phyloP scores from a whole-genome alignment of 1,284 basidiomycete genomes.

The Ustilago crameri region DNA sequence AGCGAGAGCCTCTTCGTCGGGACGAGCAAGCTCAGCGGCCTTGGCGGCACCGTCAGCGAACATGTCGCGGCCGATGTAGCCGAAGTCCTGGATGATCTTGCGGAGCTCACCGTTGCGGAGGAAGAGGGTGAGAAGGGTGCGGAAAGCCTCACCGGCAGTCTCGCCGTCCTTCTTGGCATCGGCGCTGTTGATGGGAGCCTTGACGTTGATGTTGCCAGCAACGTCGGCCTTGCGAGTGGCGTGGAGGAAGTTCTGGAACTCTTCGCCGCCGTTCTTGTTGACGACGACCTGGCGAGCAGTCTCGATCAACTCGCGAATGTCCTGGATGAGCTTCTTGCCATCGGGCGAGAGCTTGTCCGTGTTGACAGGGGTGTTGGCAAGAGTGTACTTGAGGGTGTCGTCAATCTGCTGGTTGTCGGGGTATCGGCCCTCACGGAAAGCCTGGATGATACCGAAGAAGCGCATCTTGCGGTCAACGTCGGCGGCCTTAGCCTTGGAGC shows the following conservation, averaged over 20 bases:
- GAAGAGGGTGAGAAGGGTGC: constrained; percentile 64
- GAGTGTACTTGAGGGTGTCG: constrained; percentile 57
- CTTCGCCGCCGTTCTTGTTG: constrained; percentile 63
- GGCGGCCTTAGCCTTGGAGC: constrained; percentile 43
- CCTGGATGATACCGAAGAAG: constrained; percentile 63
- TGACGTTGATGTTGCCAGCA: constrained; percentile 45
- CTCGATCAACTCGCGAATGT: constrained; percentile 59
- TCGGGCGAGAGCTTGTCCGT: constrained; percentile 58
- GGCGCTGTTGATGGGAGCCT: constrained; percentile 41
- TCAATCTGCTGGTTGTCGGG: constrained; percentile 65
- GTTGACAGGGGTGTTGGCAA: constrained; percentile 57
- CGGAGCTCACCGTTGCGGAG: constrained; percentile 63
- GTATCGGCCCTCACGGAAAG: constrained; percentile 63
- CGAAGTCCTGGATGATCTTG: constrained; percentile 62
- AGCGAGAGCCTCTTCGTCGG: constrained; percentile 75
- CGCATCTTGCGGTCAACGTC: constrained; percentile 64
- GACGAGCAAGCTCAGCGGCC: constrained; percentile 79
- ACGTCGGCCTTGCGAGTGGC: constrained; percentile 57
- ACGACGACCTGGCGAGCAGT: constrained; percentile 56
- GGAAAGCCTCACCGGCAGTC: constrained; percentile 62
- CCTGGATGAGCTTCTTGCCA: constrained; percentile 60
- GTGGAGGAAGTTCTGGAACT: constrained; percentile 65
- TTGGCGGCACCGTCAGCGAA: constrained; percentile 81
- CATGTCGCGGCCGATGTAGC: constrained; percentile 75
- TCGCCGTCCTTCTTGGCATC: constrained; percentile 64